These are phyloP conservation scores for Lolium rigidum DNA, from an alignment of 176 grass and related monocot species.

Conservation along the genomic window DNA sequence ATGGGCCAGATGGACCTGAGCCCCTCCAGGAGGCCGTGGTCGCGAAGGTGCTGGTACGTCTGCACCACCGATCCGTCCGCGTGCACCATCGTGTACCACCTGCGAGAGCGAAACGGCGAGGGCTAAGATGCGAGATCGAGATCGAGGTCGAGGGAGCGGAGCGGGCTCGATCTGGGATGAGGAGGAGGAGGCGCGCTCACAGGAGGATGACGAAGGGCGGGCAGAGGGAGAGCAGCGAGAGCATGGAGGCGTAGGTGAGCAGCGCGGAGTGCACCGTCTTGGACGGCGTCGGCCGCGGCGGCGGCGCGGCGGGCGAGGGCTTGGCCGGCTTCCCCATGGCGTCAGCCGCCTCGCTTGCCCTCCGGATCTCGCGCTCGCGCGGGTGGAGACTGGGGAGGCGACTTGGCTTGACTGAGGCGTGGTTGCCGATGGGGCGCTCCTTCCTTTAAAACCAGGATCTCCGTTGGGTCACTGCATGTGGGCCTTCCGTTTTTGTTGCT, in stretches of 20 bases:
- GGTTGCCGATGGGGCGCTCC: too few relatives aligned
- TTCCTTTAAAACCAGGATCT: too few relatives aligned
- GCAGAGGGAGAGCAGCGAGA: conserved; percentile 89
- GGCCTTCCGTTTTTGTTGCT: too few relatives aligned
- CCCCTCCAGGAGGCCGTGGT: conserved; percentile 67
- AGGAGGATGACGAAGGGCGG: conserved; percentile 99
- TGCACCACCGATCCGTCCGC: conserved; percentile 83
- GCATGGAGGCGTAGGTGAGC: conserved; percentile 92
- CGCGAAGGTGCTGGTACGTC: conserved; percentile 76
- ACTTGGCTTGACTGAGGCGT: too few relatives aligned
- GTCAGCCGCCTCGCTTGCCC: not conserved
- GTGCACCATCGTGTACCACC: conserved; percentile 98
- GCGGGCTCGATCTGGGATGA: not conserved
- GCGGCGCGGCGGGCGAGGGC: not conserved
- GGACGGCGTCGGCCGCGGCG: not conserved
- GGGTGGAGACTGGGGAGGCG: not conserved
- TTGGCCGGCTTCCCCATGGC: conserved; percentile 48
- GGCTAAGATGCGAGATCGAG: not conserved
- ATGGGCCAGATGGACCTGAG: conserved; percentile 79
- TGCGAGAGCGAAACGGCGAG: conserved; percentile 35
- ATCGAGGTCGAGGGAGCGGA: not conserved
- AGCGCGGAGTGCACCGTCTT: conserved; percentile 83
- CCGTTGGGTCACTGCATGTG: too few relatives aligned
- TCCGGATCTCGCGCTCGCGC: conserved; percentile 25
- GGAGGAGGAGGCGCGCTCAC: conserved; percentile 46